Percentiles rank a stretch among this genome's conserved stretches.
Conservation (phyloP, 1,139 yeast genomes). For the Saccharomyces hybrid region DNA sequence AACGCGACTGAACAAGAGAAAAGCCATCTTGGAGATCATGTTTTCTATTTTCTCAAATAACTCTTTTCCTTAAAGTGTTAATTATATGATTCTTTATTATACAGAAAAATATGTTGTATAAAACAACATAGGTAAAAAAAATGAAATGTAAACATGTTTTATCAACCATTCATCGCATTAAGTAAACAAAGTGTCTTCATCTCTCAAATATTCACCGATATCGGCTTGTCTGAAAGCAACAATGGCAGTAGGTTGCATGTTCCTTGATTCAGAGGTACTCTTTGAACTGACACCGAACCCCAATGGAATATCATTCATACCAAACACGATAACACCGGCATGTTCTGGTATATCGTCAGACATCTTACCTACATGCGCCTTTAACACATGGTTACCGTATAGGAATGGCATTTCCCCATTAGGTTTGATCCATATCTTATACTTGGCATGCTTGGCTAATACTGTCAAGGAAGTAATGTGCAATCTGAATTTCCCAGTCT, state of each 20-base stretch:
- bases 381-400: constrained; percentile 92
- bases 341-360: constrained; percentile 98
- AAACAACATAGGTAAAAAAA: background rate
- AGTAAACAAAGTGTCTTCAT: constrained; percentile 91
- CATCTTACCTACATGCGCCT: constrained; percentile 95
- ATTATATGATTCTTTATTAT: background rate
- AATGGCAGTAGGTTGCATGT: constrained; percentile 85
- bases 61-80: background rate
- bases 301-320: constrained; percentile 88
- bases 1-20: background rate
- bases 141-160: background rate
- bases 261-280: constrained; percentile 82
- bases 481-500: constrained; percentile 91
- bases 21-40: background rate
- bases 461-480: constrained; percentile 88
- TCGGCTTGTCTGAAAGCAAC: constrained; percentile 97
- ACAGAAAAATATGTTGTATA: background rate
- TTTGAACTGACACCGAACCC: constrained; percentile 96
- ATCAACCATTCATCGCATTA: constrained; percentile 27
- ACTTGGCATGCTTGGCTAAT: constrained; percentile 81
- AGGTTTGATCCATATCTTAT: constrained; percentile 90
- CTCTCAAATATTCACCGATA: constrained; percentile 96
- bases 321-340: constrained; percentile 85
- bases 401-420: constrained; percentile 98
- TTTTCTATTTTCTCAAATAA: background rate